Evolutionary conservation across 495 filamentous ascomycete species (phyloP), one percentile per base, ranked within the genome.

Genomic region (Penicillium argentinense): DNA sequence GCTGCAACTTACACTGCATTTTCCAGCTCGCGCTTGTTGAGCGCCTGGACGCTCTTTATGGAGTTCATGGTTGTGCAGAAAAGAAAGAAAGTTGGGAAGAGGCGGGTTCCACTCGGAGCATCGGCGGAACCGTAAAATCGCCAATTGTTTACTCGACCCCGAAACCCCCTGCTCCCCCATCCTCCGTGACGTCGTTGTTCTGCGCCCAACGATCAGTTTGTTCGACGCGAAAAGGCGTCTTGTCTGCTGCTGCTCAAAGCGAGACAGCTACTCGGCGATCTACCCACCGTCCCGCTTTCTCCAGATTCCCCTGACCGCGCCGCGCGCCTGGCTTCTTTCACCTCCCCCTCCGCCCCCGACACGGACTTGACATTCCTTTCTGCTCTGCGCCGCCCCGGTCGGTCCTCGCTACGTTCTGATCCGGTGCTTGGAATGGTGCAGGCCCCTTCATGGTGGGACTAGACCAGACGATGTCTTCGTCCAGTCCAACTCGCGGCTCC

Each of bases 11-110:
- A 89, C 86, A 92, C 71, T 50, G 81, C 86, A 65, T 88, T 84
- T 68, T 97, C 89, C 43, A 97, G 86, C 70, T 99, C 93, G 48
- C 86, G 84, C 77, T 95, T 90, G 73, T 97, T 99, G 48, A 98
- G 86, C 60, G 84, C 81, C 67, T 95, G 87, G 52, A 97, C 88
- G 52, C 88, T 83, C 56, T 89, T 88, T 56, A 98, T 91, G 54
- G 84, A 82, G 66, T 97, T 96, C 93, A 98, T 98, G 27, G 42
- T 38, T 33, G 29, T 9, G 33, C 6, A 36, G 45, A 24, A 49
- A 41, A 42, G 33, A 39, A 23, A 46, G 36, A 42, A 41, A 48
- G 51, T 50, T 59, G 56, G 39, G 37, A 43, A 48, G 41, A 49
- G 46, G 53, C 45, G 49, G 51, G 47, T 49, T 22, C 45, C 45